phyloP scores from a whole-genome alignment of 2,329 filamentous ascomycete species.

The Fusarium sp. region DNA sequence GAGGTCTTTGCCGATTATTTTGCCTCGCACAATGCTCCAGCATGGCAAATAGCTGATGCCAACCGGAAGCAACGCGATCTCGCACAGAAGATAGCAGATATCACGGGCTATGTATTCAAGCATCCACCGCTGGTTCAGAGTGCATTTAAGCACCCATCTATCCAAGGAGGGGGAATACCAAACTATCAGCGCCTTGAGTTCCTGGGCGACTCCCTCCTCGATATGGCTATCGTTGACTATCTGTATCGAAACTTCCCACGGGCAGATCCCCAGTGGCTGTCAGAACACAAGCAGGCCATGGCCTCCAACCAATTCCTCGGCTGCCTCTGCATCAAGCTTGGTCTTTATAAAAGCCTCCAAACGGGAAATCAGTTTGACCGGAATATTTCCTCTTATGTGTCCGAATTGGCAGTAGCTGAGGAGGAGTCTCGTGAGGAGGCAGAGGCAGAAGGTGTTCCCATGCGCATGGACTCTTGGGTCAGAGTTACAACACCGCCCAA shows the following conservation, averaged over 20 bases:
- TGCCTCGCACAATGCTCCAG: slow-evolving; percentile 74
- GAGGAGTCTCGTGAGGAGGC: slow-evolving; percentile 54
- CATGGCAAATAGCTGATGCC: slow-evolving; percentile 74
- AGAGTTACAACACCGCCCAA: slow-evolving; percentile 76
- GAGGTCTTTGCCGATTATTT: slow-evolving; percentile 80
- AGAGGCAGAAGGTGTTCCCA: slow-evolving; percentile 48
- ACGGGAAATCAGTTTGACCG: slow-evolving; percentile 60
- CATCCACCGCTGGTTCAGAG: slow-evolving; percentile 83
- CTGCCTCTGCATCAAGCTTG: slow-evolving; percentile 81
- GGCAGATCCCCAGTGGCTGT: slow-evolving; percentile 95
- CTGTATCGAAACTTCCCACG: slow-evolving; percentile 82
- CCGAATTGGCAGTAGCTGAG: slow-evolving; percentile 67
- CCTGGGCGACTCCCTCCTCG: slow-evolving; percentile 87
- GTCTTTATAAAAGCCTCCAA: slow-evolving; percentile 80
- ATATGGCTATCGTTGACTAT: slow-evolving; percentile 86
- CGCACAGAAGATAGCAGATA: slow-evolving; percentile 71
- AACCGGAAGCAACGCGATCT: slow-evolving; percentile 79
- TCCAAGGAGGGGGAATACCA: slow-evolving; percentile 82
- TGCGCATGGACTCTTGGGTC: slow-evolving; percentile 76
- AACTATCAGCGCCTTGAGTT: slow-evolving; percentile 94
- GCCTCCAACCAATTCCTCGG: slow-evolving; percentile 95
- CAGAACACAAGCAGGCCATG: slow-evolving; percentile 99
- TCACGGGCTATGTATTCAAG: slow-evolving; percentile 74
- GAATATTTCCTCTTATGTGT: slow-evolving; percentile 67
- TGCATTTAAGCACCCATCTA: slow-evolving; percentile 90